phyloP scores from a whole-genome alignment of 192 early-diverging fungal genomes.

The Spinellus fusiger region DNA sequence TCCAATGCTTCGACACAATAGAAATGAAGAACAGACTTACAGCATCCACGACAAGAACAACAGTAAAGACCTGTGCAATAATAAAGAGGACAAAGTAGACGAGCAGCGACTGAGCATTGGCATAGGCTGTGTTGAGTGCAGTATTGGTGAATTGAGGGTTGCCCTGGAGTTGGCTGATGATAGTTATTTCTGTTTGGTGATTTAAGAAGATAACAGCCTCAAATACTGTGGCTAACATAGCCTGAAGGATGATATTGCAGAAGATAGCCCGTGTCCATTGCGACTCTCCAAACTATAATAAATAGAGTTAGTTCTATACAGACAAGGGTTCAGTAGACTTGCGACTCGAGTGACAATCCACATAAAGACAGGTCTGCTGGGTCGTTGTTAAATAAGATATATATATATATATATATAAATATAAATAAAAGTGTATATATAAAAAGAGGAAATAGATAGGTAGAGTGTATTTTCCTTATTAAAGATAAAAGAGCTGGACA shows the following conservation, averaged over 20 bases:
- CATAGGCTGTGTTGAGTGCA: constrained; percentile 20
- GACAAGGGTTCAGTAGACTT: constrained; percentile 15
- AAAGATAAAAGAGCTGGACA: too few species aligned
- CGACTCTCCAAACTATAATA: constrained; percentile 35
- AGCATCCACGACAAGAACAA: constrained; percentile 81
- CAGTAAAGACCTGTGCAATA: constrained; percentile 77
- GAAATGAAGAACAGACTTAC: constrained; percentile 29
- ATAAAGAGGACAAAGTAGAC: constrained; percentile 89
- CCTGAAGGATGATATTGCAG: constrained; percentile 16
- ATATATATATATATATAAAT: not conserved
- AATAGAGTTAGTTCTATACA: not conserved
- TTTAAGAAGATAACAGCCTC: constrained; percentile 30
- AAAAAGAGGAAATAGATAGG: too few species aligned
- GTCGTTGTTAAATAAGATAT: too few species aligned
- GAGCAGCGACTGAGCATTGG: constrained; percentile 48
- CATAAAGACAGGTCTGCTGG: too few species aligned
- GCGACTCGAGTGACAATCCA: constrained; percentile 36
- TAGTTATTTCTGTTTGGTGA: constrained; percentile 17
- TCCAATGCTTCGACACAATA: not conserved
- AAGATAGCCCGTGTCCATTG: constrained; percentile 36
- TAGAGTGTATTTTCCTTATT: too few species aligned
- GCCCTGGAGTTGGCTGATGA: constrained; percentile 9
- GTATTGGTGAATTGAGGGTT: not conserved
- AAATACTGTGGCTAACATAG: constrained; percentile 23
- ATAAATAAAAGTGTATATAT: too few species aligned